Conservation (phyloP, 306 rosid species). For the Medicago arabica region DNA sequence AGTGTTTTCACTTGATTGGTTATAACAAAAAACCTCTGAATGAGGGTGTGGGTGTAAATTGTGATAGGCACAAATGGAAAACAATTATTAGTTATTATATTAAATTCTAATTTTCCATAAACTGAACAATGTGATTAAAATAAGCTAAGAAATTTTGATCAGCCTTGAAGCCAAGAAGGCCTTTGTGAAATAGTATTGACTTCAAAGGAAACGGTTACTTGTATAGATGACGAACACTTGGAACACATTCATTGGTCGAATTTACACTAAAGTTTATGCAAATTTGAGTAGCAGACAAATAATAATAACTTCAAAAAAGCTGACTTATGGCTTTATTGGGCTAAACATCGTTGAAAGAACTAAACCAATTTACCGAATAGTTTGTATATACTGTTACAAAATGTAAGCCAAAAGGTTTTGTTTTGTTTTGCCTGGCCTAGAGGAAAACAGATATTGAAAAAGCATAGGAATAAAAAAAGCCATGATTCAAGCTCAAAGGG, state of each 20-base stretch:
- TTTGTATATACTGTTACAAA: background rate
- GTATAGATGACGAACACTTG: conserved; percentile 22
- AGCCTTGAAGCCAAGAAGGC: background rate
- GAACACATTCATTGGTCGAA: background rate
- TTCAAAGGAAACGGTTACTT: conserved; percentile 11
- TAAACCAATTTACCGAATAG: background rate
- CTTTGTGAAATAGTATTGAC: background rate
- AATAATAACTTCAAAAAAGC: background rate
- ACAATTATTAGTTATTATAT: background rate
- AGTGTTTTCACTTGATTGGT: background rate
- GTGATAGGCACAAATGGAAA: conserved; percentile 12
- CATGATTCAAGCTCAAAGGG: no score
- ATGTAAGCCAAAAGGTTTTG: no score
- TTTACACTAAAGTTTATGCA: background rate
- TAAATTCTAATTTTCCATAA: background rate
- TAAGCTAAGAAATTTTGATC: background rate
- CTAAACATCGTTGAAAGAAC: background rate
- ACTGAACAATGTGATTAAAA: background rate
- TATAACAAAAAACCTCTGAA: background rate
- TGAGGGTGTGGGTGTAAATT: background rate
- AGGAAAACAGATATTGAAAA: no score
- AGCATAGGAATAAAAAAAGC: no score
- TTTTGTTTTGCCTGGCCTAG: no score
- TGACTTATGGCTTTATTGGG: background rate
- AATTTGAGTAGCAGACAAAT: background rate